A percentile compares a stretch with the other conserved stretches of the same genome.
phyloP scores from a whole-genome alignment of 441 rosid genomes.

The Breynia disticha region DNA sequence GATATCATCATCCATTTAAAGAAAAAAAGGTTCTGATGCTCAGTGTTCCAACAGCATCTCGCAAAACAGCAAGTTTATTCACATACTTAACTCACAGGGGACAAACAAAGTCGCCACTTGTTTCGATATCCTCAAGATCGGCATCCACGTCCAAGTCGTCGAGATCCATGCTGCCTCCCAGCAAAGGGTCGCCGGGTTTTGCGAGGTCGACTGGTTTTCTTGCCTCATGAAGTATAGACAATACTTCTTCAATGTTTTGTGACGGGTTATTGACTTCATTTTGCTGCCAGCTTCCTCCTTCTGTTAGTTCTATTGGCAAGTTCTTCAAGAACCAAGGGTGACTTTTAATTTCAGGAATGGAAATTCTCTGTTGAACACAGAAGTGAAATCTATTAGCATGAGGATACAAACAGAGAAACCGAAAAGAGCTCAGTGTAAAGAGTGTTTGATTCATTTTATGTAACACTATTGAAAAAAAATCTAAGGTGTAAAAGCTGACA shows the following conservation, averaged over 20 bases:
- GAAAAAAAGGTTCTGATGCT: too few relatives aligned
- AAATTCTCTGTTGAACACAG: constrained; percentile 37
- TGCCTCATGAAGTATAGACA: constrained; percentile 40
- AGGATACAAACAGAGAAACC: background rate
- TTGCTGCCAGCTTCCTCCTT: constrained; percentile 41
- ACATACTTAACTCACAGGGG: constrained; percentile 2
- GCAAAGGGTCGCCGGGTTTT: constrained; percentile 17
- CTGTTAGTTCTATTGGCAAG: constrained; percentile 47
- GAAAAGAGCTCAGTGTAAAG: background rate
- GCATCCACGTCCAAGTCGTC: constrained; percentile 43
- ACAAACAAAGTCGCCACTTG: constrained; percentile 51
- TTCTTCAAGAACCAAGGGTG: constrained; percentile 63
- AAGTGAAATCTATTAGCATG: background rate
- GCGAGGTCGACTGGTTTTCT: constrained; percentile 23
- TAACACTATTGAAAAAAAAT: too few relatives aligned
- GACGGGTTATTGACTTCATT: constrained; percentile 33
- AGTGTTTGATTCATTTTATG: too few relatives aligned
- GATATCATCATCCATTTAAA: too few relatives aligned
- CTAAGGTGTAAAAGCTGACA: too few relatives aligned
- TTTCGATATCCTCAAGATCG: constrained; percentile 39
- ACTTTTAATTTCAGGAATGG: constrained; percentile 38
- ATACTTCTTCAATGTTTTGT: constrained; percentile 41
- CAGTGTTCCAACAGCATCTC: too few relatives aligned
- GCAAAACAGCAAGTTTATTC: background rate
- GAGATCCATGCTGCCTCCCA: constrained; percentile 45